Evolutionary conservation across 805 yeast species (phyloP).

Genomic region (Wickerhamiella spandovensis): DNA sequence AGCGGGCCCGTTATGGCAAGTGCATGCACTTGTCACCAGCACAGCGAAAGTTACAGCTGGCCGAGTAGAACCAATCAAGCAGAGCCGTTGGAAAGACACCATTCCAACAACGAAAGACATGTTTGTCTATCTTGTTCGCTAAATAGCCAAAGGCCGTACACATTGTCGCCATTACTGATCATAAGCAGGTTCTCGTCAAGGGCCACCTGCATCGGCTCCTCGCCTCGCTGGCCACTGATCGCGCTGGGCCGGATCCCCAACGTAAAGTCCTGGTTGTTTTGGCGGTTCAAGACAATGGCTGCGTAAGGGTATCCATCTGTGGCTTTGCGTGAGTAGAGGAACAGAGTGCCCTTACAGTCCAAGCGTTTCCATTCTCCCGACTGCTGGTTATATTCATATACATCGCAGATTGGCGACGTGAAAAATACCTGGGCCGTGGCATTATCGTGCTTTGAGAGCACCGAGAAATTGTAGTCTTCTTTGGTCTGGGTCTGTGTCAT

Average conservation of each 20-base stretch:
- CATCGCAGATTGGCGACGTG: constrained; percentile 29
- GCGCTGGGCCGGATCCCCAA: constrained; percentile 24
- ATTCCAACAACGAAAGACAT: constrained; percentile 18
- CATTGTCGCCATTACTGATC: constrained; percentile 21
- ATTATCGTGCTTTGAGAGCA: constrained; percentile 26
- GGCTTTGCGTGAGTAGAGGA: constrained; percentile 26
- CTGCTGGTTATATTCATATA: constrained; percentile 25
- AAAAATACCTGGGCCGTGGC: constrained; percentile 23
- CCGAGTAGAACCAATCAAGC: too few relatives aligned
- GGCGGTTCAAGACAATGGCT: constrained; percentile 26
- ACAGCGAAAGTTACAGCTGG: too few relatives aligned
- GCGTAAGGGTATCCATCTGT: constrained; percentile 24
- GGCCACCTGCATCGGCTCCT: constrained; percentile 22
- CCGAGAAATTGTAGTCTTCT: constrained; percentile 22
- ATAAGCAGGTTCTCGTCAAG: constrained; percentile 25
- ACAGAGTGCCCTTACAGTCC: constrained; percentile 28
- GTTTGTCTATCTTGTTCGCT: constrained; percentile 22
- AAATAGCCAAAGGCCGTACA: constrained; percentile 29
- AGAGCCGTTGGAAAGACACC: constrained; percentile 21
- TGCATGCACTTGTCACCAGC: too few relatives aligned
- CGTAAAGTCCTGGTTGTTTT: constrained; percentile 21
- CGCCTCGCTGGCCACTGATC: constrained; percentile 13
- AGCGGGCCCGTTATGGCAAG: too few relatives aligned
- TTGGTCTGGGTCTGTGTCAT: constrained; percentile 2
- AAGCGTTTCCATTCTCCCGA: constrained; percentile 27